Conservation (phyloP, 2,329 filamentous ascomycete species). For the Teratosphaeria nubilosa region DNA sequence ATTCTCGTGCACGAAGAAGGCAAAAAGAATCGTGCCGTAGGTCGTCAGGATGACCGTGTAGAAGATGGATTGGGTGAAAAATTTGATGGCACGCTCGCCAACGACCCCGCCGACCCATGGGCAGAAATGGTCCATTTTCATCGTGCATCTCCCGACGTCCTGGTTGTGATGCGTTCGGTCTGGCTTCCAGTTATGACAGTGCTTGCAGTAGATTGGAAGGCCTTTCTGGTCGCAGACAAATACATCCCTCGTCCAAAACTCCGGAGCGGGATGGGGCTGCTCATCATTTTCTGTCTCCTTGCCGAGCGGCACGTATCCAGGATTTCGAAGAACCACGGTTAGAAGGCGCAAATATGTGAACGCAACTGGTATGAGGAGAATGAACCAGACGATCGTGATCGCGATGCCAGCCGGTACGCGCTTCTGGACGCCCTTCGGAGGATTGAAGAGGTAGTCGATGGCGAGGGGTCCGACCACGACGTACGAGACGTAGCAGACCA, state of each 20-base stretch:
- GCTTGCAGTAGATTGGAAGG: conserved; percentile 74
- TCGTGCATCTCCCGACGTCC: conserved; percentile 69
- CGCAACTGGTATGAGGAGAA: conserved; percentile 59
- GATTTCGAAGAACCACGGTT: conserved; percentile 55
- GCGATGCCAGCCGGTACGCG: conserved; percentile 52
- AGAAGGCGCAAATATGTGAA: conserved; percentile 62
- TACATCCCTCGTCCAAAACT: conserved; percentile 71
- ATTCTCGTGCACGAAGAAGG: conserved; percentile 50
- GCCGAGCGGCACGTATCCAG: conserved; percentile 64
- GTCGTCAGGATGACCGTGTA: conserved; percentile 61
- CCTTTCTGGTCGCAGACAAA: conserved; percentile 80
- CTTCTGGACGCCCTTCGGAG: conserved; percentile 24
- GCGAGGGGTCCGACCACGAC: conserved; percentile 36
- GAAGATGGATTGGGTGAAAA: conserved; percentile 76
- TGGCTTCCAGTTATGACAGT: conserved; percentile 77
- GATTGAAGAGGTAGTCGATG: conserved; percentile 58
- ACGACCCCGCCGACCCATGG: conserved; percentile 92
- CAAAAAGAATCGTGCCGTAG: conserved; percentile 53
- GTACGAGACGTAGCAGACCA: conserved; percentile 22
- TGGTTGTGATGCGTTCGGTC: conserved; percentile 81
- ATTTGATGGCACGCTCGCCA: conserved; percentile 71
- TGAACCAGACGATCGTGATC: conserved; percentile 62
- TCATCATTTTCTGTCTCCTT: conserved; percentile 14
- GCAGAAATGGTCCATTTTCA: conserved; percentile 92
- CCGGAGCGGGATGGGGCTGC: conserved; percentile 40